Evolutionary conservation across 1,139 yeast species (phyloP).

Genomic region (Yamadazyma taylorii): DNA sequence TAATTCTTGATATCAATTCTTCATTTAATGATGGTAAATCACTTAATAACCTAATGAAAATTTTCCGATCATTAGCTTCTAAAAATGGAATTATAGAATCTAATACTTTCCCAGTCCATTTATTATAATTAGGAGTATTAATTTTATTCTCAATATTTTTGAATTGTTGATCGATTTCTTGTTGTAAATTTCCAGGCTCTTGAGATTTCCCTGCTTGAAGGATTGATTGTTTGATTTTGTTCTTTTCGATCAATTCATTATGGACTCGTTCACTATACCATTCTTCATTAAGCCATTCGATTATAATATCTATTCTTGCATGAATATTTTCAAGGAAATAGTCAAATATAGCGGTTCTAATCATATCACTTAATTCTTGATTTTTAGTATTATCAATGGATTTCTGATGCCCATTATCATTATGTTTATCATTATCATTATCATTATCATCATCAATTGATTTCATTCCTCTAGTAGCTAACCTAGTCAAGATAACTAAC

Average conservation of each 20-base stretch:
- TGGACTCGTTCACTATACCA: constrained; percentile 75
- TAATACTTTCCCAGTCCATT: constrained; percentile 71
- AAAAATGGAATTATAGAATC: constrained; percentile 83
- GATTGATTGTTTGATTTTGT: constrained; percentile 18
- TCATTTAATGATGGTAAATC: constrained; percentile 78
- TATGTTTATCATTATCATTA: too few relatives aligned
- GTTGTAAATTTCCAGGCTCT: constrained; percentile 7
- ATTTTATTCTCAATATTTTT: constrained; percentile 9
- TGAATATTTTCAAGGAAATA: constrained; percentile 77
- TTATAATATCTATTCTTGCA: constrained; percentile 69
- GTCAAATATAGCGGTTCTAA: constrained; percentile 69
- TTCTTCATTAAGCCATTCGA: constrained; percentile 95
- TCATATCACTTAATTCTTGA: constrained; percentile 52
- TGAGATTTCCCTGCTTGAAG: constrained; percentile 16
- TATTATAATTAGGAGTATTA: constrained; percentile 52
- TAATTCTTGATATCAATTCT: constrained; percentile 60
- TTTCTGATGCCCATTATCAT: too few relatives aligned
- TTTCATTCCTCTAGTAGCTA: constrained; percentile 77
- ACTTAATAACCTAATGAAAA: constrained; percentile 77
- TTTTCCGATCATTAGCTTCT: constrained; percentile 75
- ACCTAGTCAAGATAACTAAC: constrained; percentile 71
- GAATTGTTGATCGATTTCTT: constrained; percentile 11
- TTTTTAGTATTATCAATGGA: constrained; percentile 23
- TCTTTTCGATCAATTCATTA: constrained; percentile 24
- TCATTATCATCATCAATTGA: constrained; percentile 22